Evolutionary conservation across 176 grass and related monocot genomes (phyloP), one percentile per base, ranked within the genome.

Genomic region (Hsuehochloa calcarea): DNA sequence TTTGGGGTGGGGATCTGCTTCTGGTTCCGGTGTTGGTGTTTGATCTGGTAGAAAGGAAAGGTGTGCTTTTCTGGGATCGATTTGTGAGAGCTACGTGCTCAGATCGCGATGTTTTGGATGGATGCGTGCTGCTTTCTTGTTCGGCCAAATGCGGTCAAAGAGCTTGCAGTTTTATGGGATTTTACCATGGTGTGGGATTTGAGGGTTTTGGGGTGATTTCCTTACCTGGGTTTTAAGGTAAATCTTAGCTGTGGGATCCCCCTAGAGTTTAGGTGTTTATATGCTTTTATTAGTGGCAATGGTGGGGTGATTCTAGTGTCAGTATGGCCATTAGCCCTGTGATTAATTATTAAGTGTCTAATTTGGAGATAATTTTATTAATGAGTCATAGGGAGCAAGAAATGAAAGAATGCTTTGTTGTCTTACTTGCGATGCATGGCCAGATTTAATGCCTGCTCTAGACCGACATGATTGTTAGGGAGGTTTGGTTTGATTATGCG

Each of bases 131-230:
- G n/a, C 19, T 59, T 62, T 47, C 29, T 55, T 45, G 19, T 46
- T 43, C 23, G 72, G 83, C 65, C 78, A 86, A 81, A 89, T 14
- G 77, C 56, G 70, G 82, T 89, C 71, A 86, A 90, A 82, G 16
- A 17, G 19, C 65, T 10, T 16, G 1, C 8, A 12, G 55, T n/a
- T 78, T 52, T 54, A 8, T 8, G 5, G 29, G 6, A 15, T 69
- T 55, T 26, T 26, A 68, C 45, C 0, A 13, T 70, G 55, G 22
- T 80, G 47, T 61, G 4, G 5, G 71, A 69, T 77, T 82, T 75
- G 7, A 16, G 62, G 34, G n/a, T 41, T 75, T 72, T 59, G 60
- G 34, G n/a, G 27, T 15, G 60, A 43, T 27, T 61, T 60, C 59
- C 77, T 34, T 34, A 34, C 16, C 4, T 68, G 63, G 66, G 37